Conservation (phyloP, 1,139 yeast species). For the Magnusiomyces tetraspermus region DNA sequence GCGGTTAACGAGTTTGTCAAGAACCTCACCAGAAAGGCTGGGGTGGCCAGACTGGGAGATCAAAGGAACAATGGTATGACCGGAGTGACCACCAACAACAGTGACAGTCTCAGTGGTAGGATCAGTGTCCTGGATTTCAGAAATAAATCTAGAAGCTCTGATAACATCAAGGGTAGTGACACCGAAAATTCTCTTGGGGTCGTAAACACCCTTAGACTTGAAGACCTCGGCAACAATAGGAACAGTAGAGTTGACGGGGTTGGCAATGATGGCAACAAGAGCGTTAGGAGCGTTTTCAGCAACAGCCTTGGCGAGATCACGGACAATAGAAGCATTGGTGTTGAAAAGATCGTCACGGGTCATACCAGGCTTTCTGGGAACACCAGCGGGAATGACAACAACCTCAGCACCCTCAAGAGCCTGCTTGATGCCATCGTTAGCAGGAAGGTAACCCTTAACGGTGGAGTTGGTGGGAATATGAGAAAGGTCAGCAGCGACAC, state of each 20-base stretch:
- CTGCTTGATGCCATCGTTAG: slow-evolving; percentile 65
- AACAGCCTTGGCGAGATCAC: slow-evolving; percentile 81
- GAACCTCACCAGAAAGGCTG: slow-evolving; percentile 44
- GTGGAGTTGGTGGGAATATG: slow-evolving; percentile 86
- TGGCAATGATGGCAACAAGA: slow-evolving; percentile 76
- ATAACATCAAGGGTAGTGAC: slow-evolving; percentile 94
- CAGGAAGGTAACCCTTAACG: slow-evolving; percentile 76
- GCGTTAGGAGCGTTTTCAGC: slow-evolving; percentile 87
- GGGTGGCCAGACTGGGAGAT: slow-evolving; percentile 59
- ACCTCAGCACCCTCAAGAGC: slow-evolving; percentile 78
- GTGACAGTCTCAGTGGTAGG: slow-evolving; percentile 40
- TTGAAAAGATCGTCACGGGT: slow-evolving; percentile 91
- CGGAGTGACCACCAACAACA: slow-evolving; percentile 98
- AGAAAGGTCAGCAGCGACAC: slow-evolving; percentile 93
- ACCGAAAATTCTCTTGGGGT: slow-evolving; percentile 89
- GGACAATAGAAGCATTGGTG: slow-evolving; percentile 92
- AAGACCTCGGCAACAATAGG: slow-evolving; percentile 95
- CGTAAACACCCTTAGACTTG: slow-evolving; percentile 75
- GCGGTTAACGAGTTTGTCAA: slow-evolving; percentile 74
- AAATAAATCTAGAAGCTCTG: slow-evolving; percentile 85
- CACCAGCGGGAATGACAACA: slow-evolving; percentile 96
- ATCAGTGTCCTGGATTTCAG: slow-evolving; percentile 55
- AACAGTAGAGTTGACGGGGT: slow-evolving; percentile 97
- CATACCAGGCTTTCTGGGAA: slow-evolving; percentile 99
- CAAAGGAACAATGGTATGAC: slow-evolving; percentile 94